Evolutionary conservation across 1,139 yeast species (phyloP), one percentile per base, ranked within the genome.

Genomic region (Suhomyces coccinellae): DNA sequence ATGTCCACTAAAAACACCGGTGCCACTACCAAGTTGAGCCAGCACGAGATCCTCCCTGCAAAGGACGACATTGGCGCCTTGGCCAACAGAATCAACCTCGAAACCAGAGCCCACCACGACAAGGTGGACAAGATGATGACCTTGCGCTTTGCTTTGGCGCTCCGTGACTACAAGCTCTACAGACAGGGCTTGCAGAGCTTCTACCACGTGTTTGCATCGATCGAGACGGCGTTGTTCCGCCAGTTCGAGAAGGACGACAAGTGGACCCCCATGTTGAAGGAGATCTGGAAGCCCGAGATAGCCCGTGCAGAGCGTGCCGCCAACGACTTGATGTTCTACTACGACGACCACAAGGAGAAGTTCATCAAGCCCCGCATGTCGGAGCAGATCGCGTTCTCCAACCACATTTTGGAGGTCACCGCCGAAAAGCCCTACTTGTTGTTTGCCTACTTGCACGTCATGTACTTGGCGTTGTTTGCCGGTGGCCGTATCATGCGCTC

Each of bases 381-480:
- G 1, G 78, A 77, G 52, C 90, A 86, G 63, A 77, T 80, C 41
- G 80, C 69, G 35, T 85, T 85, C 57, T 76, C 75, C 31, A 64
- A 81, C 37, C 90, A 84, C 60, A 85, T 88, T 45, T 66, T 71
- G 40, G 59, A 67, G 40, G 76, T 71, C 7, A 76, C 85, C 20
- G 61, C 62, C 29, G 82, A 77, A 40, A 83, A 84, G 57, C 96
- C 96, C 8, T 80, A 85, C 57, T 66, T 86, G 31, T 66, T 87
- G 33, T 71, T 88, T 46, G 95, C 96, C n/a, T 87, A 87, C 64
- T 79, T 88, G 69, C 96, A 87, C 60, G 95, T 87, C 37, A 77
- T 87, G 82, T 88, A 88, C 64, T 70, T 87, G 59, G 96, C 95
- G 1, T 74, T 88, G 41, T 88, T 88, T 67, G 96, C 96, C 6